Evolutionary conservation across 495 filamentous ascomycete genomes (phyloP).

Genomic region (Pseudomonodictys pantanalensis): DNA sequence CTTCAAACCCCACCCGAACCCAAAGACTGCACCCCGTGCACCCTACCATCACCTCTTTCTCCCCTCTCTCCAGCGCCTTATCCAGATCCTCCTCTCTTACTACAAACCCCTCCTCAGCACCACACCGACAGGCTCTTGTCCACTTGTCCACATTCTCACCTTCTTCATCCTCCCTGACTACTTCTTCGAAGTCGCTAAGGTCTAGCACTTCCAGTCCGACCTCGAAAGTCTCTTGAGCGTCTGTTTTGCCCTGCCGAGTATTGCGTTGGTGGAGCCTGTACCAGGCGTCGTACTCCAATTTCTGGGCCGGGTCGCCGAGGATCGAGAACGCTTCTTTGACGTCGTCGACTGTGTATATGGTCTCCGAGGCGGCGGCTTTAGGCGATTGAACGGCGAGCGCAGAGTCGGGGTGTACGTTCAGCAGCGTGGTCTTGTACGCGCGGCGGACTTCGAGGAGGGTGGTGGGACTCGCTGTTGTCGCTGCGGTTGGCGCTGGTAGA

Average conservation of each 20-base stretch:
- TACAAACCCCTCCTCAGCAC: slow-evolving; percentile 17
- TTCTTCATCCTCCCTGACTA: not conserved
- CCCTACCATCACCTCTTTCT: slow-evolving; percentile 30
- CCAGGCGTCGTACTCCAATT: slow-evolving; percentile 1
- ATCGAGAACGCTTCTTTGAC: slow-evolving; percentile 18
- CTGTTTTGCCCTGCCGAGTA: not conserved
- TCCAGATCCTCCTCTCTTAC: slow-evolving; percentile 26
- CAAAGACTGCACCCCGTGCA: slow-evolving; percentile 36
- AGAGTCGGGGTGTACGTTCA: slow-evolving; percentile 22
- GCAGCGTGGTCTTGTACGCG: slow-evolving; percentile 15
- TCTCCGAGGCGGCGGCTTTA: not conserved
- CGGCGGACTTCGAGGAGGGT: not conserved
- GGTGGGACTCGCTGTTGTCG: not conserved
- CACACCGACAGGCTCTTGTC: slow-evolving; percentile 23
- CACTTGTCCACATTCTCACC: not conserved
- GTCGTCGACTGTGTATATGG: slow-evolving; percentile 15
- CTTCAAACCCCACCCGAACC: slow-evolving; percentile 34
- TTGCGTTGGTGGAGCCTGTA: not conserved
- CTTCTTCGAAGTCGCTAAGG: slow-evolving; percentile 1
- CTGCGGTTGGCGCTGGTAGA: not conserved
- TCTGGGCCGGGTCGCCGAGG: slow-evolving; percentile 2
- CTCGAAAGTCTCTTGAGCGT: not conserved
- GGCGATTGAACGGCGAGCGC: not conserved
- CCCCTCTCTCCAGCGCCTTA: slow-evolving; percentile 11
- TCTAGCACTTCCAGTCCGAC: slow-evolving; percentile 11